Evolutionary conservation across 2,329 filamentous ascomycete species (phyloP), one percentile per base, ranked within the genome.

Genomic region (Chrysoporthe puriensis): DNA sequence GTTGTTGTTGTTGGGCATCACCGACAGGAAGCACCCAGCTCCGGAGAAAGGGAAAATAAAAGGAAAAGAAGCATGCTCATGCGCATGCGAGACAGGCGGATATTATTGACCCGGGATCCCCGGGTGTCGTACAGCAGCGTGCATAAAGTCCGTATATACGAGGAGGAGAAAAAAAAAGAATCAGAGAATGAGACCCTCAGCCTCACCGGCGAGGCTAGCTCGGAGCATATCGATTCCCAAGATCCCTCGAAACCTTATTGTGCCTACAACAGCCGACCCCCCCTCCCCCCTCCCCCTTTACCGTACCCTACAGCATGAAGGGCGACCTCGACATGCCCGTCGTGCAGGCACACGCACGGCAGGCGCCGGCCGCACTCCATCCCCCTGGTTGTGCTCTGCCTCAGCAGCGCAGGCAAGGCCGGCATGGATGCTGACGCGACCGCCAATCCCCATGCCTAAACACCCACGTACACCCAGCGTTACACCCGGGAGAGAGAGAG

Each of bases 371-470:
- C 32, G 14, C 32, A n/a, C 16, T 4, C n/a, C 52, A 0, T 18
- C 32, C 52, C 14, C 3, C 3, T 7, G 32, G 14, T 26, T 7
- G 7, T 21, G 32, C 52, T 57, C 52, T 57, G 32, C 32, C 32
- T 40, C 14, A 18, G 16, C 54, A 36, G 2, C 26, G 14, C 34
- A 36, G 54, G 54, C 14, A 21, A 57, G 18, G n/a, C 54, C 54
- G 26, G 36, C 54, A 57, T 57, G 54, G 54, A 34, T 36, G 54
- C 54, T 57, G 26, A 34, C 54, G 54, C 48, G 48, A 52, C 26
- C 48, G 26, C 26, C 48, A 54, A 32, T 26, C 50, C 21, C 14
- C 48, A 52, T 26, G 26, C 26, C 48, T 34, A 54, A 32, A 34
- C 11, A 54, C 48, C 48, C 48, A 52, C 14, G 48, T 52, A n/a